Percentiles rank a stretch among this genome's conserved stretches.
Evolutionary conservation across 805 yeast genomes (phyloP).

Genomic region (Lipomyces sp.): DNA sequence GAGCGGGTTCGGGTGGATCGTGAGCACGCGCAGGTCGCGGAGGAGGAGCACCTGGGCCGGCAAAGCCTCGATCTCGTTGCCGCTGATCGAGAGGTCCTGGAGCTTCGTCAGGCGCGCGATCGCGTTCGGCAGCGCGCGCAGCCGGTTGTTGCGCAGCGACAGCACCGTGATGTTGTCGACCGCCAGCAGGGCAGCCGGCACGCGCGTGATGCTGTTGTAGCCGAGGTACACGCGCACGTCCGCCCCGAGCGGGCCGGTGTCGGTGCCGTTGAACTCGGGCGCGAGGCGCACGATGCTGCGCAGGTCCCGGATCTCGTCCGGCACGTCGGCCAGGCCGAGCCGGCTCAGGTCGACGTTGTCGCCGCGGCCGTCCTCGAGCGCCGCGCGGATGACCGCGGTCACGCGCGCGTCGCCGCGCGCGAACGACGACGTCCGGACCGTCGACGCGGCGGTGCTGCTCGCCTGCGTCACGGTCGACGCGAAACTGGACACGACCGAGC

Average conservation of each 20-base stretch:
- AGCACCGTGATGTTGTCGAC: conserved; percentile 39
- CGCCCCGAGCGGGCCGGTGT: conserved; percentile 31
- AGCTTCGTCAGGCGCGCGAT: conserved; percentile 36
- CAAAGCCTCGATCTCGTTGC: conserved; percentile 36
- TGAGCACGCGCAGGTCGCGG: conserved; percentile 32
- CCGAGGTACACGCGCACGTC: conserved; percentile 35
- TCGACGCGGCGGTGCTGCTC: background rate
- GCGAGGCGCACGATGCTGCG: conserved; percentile 31
- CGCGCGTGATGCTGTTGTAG: conserved; percentile 32
- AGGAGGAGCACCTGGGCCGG: conserved; percentile 40
- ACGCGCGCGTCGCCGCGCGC: conserved; percentile 12
- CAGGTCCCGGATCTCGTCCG: conserved; percentile 39
- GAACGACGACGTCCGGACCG: conserved; percentile 13
- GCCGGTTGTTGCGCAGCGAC: conserved; percentile 37
- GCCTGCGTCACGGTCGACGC: too few species aligned
- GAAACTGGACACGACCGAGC: too few species aligned
- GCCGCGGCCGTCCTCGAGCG: conserved; percentile 28
- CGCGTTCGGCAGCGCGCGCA: conserved; percentile 37
- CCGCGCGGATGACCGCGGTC: conserved; percentile 17
- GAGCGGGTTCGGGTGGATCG: conserved; percentile 41
- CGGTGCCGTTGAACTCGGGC: conserved; percentile 6
- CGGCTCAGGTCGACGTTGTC: conserved; percentile 25
- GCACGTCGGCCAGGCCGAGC: conserved; percentile 35
- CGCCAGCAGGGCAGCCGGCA: conserved; percentile 37
- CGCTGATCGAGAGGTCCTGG: conserved; percentile 39